phyloP scores from a whole-genome alignment of 352 stramenopile species.

The Phytophthora citricola region DNA sequence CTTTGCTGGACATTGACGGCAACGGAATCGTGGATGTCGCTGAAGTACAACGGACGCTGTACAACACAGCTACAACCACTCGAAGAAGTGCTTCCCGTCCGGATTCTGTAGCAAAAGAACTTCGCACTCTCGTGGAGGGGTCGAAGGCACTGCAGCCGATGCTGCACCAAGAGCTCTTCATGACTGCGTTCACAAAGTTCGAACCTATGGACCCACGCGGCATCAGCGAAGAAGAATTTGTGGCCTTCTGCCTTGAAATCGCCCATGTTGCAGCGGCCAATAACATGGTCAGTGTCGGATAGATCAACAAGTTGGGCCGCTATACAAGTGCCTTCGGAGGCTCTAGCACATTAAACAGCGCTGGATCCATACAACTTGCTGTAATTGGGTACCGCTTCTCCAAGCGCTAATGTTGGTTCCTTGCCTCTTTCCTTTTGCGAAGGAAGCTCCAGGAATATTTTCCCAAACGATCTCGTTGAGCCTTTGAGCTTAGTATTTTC shows the following conservation, averaged over 20 bases:
- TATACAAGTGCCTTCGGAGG: conserved; percentile 21
- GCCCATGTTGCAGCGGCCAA: conserved; percentile 43
- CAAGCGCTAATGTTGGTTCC: too few relatives aligned
- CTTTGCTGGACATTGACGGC: conserved; percentile 58
- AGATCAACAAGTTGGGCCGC: neutral
- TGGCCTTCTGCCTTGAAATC: conserved; percentile 77
- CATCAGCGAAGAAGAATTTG: conserved; percentile 77
- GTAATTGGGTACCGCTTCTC: too few relatives aligned
- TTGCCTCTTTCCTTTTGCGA: too few relatives aligned
- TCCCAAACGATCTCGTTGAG: too few relatives aligned
- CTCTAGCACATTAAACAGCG: too few relatives aligned
- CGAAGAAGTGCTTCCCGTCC: conserved; percentile 4
- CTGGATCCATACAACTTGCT: too few relatives aligned
- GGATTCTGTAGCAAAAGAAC: conserved; percentile 14
- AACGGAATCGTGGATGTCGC: conserved; percentile 71
- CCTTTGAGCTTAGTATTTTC: too few relatives aligned
- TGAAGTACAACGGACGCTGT: conserved; percentile 59
- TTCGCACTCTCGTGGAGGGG: conserved; percentile 43
- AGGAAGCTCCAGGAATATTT: too few relatives aligned
- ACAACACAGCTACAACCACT: conserved; percentile 27
- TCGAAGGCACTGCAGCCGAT: conserved; percentile 67
- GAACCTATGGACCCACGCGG: conserved; percentile 62
- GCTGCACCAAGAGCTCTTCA: conserved; percentile 64
- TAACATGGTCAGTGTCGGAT: conserved; percentile 25
- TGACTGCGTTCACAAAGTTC: conserved; percentile 67